These are phyloP conservation scores for Stromatinia cepivora DNA, from an alignment of 2,329 filamentous ascomycete genomes.

Conservation along the genomic window DNA sequence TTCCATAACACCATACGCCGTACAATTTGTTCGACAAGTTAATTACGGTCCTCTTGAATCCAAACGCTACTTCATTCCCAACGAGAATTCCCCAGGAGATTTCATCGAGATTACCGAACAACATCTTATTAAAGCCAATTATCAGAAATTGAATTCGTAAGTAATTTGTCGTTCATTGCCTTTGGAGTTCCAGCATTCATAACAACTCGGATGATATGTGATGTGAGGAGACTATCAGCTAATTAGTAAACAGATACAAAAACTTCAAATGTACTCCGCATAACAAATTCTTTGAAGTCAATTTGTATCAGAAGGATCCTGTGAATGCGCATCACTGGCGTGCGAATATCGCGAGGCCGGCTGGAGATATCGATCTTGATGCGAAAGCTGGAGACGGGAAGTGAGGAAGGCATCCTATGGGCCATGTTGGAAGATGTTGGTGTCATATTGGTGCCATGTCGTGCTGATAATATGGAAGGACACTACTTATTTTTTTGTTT, in stretches of 20 bases:
- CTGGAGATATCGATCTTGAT: slow-evolving; percentile 44
- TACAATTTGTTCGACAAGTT: slow-evolving; percentile 49
- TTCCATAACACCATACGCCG: slow-evolving; percentile 30
- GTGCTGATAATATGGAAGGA: too few relatives aligned
- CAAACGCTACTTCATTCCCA: slow-evolving; percentile 46
- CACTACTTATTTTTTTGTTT: neutral
- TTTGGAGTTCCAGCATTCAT: neutral
- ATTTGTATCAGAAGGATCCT: slow-evolving; percentile 51
- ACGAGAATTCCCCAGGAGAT: slow-evolving; percentile 1
- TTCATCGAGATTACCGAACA: slow-evolving; percentile 44
- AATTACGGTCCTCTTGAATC: slow-evolving; percentile 48
- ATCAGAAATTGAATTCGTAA: slow-evolving; percentile 48
- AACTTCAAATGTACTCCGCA: slow-evolving; percentile 48
- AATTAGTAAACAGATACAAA: slow-evolving; percentile 44
- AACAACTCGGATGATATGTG: neutral
- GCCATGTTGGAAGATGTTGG: too few relatives aligned
- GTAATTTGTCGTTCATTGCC: slow-evolving; percentile 25
- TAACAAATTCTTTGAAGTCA: slow-evolving; percentile 51
- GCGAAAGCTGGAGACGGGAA: neutral
- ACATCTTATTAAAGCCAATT: slow-evolving; percentile 46
- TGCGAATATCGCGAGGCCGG: slow-evolving; percentile 46
- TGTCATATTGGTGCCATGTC: too few relatives aligned
- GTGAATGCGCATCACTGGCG: slow-evolving; percentile 50
- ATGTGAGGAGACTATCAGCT: neutral
- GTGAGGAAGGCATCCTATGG: neutral